Conservation (phyloP, 2,329 filamentous ascomycete species). For the Huntiella moniliformis region DNA sequence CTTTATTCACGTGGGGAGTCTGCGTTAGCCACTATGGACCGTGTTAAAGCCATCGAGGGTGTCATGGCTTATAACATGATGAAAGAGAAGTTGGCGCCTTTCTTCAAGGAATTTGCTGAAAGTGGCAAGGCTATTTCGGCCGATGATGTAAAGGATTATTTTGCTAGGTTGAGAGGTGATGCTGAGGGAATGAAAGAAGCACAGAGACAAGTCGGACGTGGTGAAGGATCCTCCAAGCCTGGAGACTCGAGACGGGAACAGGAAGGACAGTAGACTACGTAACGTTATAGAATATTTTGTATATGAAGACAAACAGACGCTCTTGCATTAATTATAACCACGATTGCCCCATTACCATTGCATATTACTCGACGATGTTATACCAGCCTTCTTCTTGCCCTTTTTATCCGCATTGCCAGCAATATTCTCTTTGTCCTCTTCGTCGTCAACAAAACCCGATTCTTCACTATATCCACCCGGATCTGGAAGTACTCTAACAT, state of each 20-base stretch:
- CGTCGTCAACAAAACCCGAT: too few relatives aligned
- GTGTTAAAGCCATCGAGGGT: conserved; percentile 82
- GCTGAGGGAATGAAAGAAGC: conserved; percentile 52
- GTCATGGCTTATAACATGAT: conserved; percentile 97
- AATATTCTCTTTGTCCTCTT: too few relatives aligned
- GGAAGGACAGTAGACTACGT: conserved; percentile 27
- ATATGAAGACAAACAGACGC: too few relatives aligned
- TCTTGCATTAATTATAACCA: too few relatives aligned
- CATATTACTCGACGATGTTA: too few relatives aligned
- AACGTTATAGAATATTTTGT: background rate
- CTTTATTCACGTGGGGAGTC: conserved; percentile 84
- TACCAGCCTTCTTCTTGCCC: too few relatives aligned
- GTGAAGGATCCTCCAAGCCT: conserved; percentile 19
- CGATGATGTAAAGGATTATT: conserved; percentile 92
- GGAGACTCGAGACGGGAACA: conserved; percentile 26
- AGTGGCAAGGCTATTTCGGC: conserved; percentile 74
- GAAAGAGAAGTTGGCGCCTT: conserved; percentile 87
- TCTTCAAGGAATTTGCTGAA: conserved; percentile 85
- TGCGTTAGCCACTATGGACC: conserved; percentile 76
- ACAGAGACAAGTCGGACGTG: conserved; percentile 24
- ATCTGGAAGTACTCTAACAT: too few relatives aligned
- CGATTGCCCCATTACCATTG: too few relatives aligned
- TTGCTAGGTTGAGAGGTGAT: conserved; percentile 84
- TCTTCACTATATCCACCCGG: too few relatives aligned
- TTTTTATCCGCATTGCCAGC: too few relatives aligned